phyloP scores from a whole-genome alignment of 495 filamentous ascomycete genomes.

The Parmelia sp. region DNA sequence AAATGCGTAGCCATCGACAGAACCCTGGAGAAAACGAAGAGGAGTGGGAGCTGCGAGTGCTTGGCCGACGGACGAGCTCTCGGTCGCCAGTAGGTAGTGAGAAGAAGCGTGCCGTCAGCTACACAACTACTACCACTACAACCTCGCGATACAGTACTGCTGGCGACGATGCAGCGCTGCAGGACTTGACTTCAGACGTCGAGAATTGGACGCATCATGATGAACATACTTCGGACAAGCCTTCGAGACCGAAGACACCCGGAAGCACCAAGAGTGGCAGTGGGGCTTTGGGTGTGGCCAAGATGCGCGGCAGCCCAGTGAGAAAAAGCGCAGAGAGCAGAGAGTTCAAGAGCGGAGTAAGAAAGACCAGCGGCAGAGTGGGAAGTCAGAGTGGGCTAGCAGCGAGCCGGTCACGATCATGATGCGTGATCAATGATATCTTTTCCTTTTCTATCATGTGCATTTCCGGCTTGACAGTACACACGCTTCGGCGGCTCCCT shows the following conservation, averaged over 20 bases:
- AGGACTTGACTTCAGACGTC: slow-evolving; percentile 26
- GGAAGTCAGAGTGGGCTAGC: slow-evolving; percentile 47
- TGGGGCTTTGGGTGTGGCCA: slow-evolving; percentile 61
- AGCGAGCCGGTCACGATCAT: slow-evolving; percentile 24
- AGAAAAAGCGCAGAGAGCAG: slow-evolving; percentile 51
- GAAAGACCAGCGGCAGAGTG: slow-evolving; percentile 90
- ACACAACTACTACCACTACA: slow-evolving; percentile 57
- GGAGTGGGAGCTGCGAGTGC: slow-evolving; percentile 44
- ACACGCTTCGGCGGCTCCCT: slow-evolving; percentile 2
- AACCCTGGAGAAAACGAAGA: slow-evolving; percentile 67
- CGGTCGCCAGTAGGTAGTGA: slow-evolving; percentile 37
- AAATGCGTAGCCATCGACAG: slow-evolving; percentile 32
- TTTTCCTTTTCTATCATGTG: slow-evolving; percentile 1
- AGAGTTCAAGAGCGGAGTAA: slow-evolving; percentile 57
- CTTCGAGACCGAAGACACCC: slow-evolving; percentile 58
- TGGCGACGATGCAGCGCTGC: slow-evolving; percentile 28
- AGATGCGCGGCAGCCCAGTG: slow-evolving; percentile 63
- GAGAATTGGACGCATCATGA: slow-evolving; percentile 35
- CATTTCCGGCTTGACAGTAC: slow-evolving; percentile 1
- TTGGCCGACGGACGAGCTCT: slow-evolving; percentile 28
- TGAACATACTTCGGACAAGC: slow-evolving; percentile 48
- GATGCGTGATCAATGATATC: slow-evolving; percentile 12
- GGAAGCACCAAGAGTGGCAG: slow-evolving; percentile 51
- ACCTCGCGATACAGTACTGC: slow-evolving; percentile 49
- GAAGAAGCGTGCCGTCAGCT: slow-evolving; percentile 45